Evolutionary conservation across 805 yeast species (phyloP).

Genomic region (Sugiyamaella chiloensis): DNA sequence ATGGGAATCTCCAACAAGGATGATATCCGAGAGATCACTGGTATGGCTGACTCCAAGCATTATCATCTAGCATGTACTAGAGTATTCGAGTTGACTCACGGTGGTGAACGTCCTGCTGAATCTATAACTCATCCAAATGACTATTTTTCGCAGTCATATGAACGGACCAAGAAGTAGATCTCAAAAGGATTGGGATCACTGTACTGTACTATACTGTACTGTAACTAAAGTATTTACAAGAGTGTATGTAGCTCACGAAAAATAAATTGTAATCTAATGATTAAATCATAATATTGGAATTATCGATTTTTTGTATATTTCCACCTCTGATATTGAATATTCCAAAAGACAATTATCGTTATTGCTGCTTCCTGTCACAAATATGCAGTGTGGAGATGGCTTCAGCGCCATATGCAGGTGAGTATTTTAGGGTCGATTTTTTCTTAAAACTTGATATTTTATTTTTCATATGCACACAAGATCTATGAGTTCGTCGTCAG

Average conservation of each 20-base stretch:
- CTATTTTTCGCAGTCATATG: constrained; percentile 62
- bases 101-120: constrained; percentile 39
- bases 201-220: too few species aligned
- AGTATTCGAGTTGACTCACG: constrained; percentile 71
- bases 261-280: too few species aligned
- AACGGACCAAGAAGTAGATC: constrained; percentile 6
- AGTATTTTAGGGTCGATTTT: neutral
- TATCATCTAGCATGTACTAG: constrained; percentile 86
- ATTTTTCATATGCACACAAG: constrained; percentile 5
- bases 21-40: constrained; percentile 58
- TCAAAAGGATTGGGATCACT: too few species aligned
- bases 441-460: neutral
- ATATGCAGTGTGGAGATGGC: too few species aligned
- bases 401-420: too few species aligned
- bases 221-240: too few species aligned
- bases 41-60: constrained; percentile 63
- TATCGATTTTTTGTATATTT: too few species aligned
- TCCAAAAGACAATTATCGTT: too few species aligned
- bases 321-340: too few species aligned
- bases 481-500: neutral
- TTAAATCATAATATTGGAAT: too few species aligned
- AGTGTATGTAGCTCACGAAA: too few species aligned
- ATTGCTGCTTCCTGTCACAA: too few species aligned
- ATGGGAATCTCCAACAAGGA: constrained; percentile 63
- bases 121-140: constrained; percentile 82